phyloP scores from a whole-genome alignment of 2,329 filamentous ascomycete genomes.

The Pseudocercospora macadamiae region DNA sequence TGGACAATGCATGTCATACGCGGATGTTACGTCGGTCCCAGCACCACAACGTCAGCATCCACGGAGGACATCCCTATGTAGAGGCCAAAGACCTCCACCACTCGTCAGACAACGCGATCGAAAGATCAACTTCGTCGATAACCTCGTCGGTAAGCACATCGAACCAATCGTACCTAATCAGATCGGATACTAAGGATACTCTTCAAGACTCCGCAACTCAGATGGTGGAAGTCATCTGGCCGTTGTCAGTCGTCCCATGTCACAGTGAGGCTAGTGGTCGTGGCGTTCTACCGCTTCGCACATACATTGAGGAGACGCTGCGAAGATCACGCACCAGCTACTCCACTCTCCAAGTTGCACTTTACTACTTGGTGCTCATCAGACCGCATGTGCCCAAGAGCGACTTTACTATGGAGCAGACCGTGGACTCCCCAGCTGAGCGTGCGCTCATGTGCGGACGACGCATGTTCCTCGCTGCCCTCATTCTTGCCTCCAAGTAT shows the following conservation, averaged over 20 bases:
- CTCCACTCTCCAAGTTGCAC: slow-evolving; percentile 91
- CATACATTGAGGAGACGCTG: slow-evolving; percentile 96
- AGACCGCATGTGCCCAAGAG: slow-evolving; percentile 82
- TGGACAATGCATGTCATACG: slow-evolving; percentile 33
- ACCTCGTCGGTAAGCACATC: slow-evolving; percentile 86
- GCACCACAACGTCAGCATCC: slow-evolving; percentile 66
- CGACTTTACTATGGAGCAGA: slow-evolving; percentile 86
- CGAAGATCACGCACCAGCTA: slow-evolving; percentile 95
- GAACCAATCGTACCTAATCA: slow-evolving; percentile 18
- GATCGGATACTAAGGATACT: slow-evolving; percentile 40
- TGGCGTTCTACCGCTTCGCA: slow-evolving; percentile 83
- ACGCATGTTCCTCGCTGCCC: slow-evolving; percentile 92
- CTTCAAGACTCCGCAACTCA: slow-evolving; percentile 88
- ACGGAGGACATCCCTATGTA: slow-evolving; percentile 58
- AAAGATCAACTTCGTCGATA: slow-evolving; percentile 94
- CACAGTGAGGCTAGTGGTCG: slow-evolving; percentile 71
- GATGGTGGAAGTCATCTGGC: slow-evolving; percentile 97
- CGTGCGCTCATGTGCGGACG: slow-evolving; percentile 92
- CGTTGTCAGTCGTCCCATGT: slow-evolving; percentile 78
- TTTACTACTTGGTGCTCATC: slow-evolving; percentile 95
- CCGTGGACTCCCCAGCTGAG: slow-evolving; percentile 69
- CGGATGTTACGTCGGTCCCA: slow-evolving; percentile 53
- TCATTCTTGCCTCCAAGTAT: slow-evolving; percentile 97
- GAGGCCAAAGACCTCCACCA: slow-evolving; percentile 63
- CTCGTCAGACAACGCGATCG: slow-evolving; percentile 86